Base-by-base conservation (phyloP, 73 alveolate genomes). In the Paramecium caudatum region DNA sequence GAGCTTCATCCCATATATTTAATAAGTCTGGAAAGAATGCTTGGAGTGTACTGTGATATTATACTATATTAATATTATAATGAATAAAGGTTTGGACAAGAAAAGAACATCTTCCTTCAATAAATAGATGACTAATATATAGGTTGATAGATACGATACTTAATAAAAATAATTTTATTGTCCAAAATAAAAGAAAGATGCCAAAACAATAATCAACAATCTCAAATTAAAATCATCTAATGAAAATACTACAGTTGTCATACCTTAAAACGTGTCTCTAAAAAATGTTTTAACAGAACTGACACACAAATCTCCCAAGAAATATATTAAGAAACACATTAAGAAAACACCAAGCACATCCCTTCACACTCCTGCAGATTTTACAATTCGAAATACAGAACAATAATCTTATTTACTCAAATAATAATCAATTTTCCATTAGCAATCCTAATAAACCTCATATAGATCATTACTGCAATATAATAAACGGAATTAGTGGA, bases 351-450 rank as follows among this genome's bases (percentile, higher is more conserved):
- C 88, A 1, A 41, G 69, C 8, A 74, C 88, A 10, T 41, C 69
- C 15, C 55, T 41, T 21, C 88, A 74, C 43, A 74, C 88, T 74
- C 88, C 88, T 41, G 88, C 88, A 2, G 88, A 74, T 8, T 43
- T 43, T 41, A 39, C 88, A 5, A 74, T 27, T 3, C n/a, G 88
- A 39, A 65, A 65, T 25, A 15, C 80, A 10, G 80, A 55, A 55
- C 30, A 74, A 27, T 45, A 74, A 74, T 74, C 88, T 7, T 45
- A 43, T 37, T 74, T 74, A 74, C 36, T 19, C 33, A 43, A 74
- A 41, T 45, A 65, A 15, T 33, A 65, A 65, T 33, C 49, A 30
- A 33, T 36, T 3, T 16, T 65, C 9, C 80, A 55, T 21, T 55
- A 55, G 30, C 83, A 30, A 41, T 74, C 88, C 2, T 37, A 30